phyloP scores from a whole-genome alignment of 106 monocot species.

The Dendrobium huoshanense region DNA sequence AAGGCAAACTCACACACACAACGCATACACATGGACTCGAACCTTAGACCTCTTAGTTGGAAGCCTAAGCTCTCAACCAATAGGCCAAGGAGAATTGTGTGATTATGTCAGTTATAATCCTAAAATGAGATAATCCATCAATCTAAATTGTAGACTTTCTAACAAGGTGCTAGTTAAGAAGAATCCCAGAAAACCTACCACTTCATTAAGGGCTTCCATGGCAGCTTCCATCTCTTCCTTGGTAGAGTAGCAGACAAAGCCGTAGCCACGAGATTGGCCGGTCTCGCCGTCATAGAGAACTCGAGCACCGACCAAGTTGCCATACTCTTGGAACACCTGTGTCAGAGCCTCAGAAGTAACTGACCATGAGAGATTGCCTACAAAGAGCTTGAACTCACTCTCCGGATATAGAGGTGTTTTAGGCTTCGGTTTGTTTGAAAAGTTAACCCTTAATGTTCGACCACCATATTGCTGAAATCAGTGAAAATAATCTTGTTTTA shows the following conservation, averaged over 20 bases:
- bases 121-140: too few species aligned
- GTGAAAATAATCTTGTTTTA: neutral
- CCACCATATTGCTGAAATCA: constrained; percentile 64
- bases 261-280: constrained; percentile 75
- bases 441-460: constrained; percentile 70
- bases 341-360: constrained; percentile 66
- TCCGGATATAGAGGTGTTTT: constrained; percentile 72
- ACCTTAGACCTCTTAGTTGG: too few species aligned
- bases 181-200: constrained; percentile 22
- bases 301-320: constrained; percentile 70
- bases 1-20: too few species aligned
- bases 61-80: too few species aligned
- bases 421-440: constrained; percentile 75
- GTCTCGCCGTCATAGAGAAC: constrained; percentile 88
- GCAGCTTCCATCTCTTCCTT: constrained; percentile 88
- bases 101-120: too few species aligned
- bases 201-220: constrained; percentile 57
- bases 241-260: constrained; percentile 77
- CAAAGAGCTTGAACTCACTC: constrained; percentile 86
- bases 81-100: too few species aligned
- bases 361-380: constrained; percentile 87
- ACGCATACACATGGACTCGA: too few species aligned
- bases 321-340: constrained; percentile 52
- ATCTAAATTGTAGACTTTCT: too few species aligned
- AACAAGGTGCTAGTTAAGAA: neutral